Evolutionary conservation across 2,329 filamentous ascomycete species (phyloP), one percentile per base, ranked within the genome.

Genomic region (Pestalotiopsis sp.): DNA sequence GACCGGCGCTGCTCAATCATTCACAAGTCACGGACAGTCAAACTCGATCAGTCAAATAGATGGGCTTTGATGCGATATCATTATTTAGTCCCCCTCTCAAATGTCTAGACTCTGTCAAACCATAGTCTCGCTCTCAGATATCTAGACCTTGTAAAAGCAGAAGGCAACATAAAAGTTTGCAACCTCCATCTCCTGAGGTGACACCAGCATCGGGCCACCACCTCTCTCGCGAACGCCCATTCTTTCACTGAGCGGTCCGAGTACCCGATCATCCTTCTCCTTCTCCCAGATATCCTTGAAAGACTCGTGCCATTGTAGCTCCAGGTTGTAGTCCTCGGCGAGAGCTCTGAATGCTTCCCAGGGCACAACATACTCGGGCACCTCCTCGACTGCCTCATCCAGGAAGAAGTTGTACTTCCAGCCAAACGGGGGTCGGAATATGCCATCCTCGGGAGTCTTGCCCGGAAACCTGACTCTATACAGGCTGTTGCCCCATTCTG

Each of bases 371-470:
- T 97, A 99, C 82, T 99, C 96, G 2, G 96, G 95, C 7, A 97
- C 93, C 76, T 94, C 93, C 78, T 98, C 95, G 22, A 99, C 96
- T 0, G 96, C 96, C 75, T 99, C 96, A 75, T 96, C 91, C 67
- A 99, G 89, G 79, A 94, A 97, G 83, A 97, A 99, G 76, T 90
- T 97, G 82, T 99, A 99, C 80, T 96, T 97, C 94, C 96, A 98
- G 63, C 95, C 96, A 77, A 94, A 98, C 0, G 96, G 94, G 4
- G 96, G 96, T 4, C 96, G 90, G 82, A 99, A 99, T 39, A 96
- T 86, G 65, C 96, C 96, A 77, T 98, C 94, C 22, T 89, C 85
- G 4, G 94, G 94, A 0, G 93, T 94, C 75, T 91, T 86, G 24
- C 91, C 91, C 0, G 94, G 93, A 76, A 99, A 98, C 62, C 92